Evolutionary conservation across 2,329 filamentous ascomycete genomes (phyloP), one percentile per base, ranked within the genome.

Genomic region (Dothiorella sarmentorum): DNA sequence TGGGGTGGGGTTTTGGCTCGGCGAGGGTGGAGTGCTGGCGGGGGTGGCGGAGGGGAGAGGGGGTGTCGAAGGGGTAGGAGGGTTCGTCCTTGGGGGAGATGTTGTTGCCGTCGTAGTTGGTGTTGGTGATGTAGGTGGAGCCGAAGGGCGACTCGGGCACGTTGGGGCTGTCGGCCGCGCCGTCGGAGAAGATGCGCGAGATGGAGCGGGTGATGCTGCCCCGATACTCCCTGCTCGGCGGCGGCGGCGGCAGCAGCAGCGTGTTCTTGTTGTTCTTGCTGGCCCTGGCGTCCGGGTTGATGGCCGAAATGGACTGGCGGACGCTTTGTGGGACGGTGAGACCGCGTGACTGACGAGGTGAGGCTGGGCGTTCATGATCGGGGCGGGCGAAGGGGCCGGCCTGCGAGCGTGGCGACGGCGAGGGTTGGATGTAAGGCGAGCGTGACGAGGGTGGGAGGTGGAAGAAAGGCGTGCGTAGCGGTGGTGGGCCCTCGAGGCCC

Each of bases 121-220:
- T 10, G 43, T 9, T 4, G 20, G 37, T 22, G 15, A 7, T 15
- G 31, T 17, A 26, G 13, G 40, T n/a, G 31, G 53, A 57, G 10
- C 53, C 53, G 17, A 57, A 57, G 29, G 53, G 53, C 3, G 53
- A 57, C 20, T 57, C 53, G 7, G 53, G 40, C 17, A 56, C 10
- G 20, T 57, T 42, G 4, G 13, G 10, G 29, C 6, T 17, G 24
- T 57, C 53, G 20, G 24, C n/a, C 3, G 42, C 40, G 35, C 53
- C 53, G 20, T 57, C 53, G 17, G 47, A 37, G 31, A 57, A 57
- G 4, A 57, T 44, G 22, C 40, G 53, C 15, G 53, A 27, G 17
- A 57, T 11, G 20, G 53, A 47, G 10, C 17, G 33, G 33, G 53
- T 42, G 17, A 57, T 26, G 15, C 33, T 47, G 15, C 31, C 20